Conservation (phyloP, 306 rosid genomes). For the Astragalus membranaceus region DNA sequence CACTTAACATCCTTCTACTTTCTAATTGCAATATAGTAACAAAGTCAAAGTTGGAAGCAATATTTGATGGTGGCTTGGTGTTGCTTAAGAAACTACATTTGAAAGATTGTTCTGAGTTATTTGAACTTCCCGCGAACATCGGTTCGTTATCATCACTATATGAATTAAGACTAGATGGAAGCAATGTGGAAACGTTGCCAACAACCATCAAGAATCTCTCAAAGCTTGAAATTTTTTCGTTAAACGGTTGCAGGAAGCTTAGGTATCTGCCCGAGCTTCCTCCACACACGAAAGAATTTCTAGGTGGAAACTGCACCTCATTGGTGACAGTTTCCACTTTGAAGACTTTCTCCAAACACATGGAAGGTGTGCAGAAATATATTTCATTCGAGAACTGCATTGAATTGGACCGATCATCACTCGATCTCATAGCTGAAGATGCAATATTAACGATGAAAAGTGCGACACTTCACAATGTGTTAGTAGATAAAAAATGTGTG, state of each 20-base stretch:
- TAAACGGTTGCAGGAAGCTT: not conserved
- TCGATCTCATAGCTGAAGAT: not conserved
- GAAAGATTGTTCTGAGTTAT: not conserved
- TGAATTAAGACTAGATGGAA: not conserved
- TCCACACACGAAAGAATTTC: not conserved
- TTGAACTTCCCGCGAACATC: slow-evolving; percentile 7
- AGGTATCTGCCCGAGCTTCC: slow-evolving; percentile 27
- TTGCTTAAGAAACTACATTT: not conserved
- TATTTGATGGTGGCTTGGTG: not conserved
- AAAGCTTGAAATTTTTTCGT: not conserved
- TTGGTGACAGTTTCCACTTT: not conserved
- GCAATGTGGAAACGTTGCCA: not conserved
- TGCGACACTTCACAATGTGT: not conserved
- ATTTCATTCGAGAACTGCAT: not conserved
- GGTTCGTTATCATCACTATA: not conserved
- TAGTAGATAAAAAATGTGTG: not conserved
- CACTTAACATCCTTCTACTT: not conserved
- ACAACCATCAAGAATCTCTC: not conserved
- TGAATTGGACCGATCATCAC: not conserved
- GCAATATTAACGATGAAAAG: too few species aligned
- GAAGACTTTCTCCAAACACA: not conserved
- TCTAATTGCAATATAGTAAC: not conserved
- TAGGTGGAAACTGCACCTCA: slow-evolving; percentile 7
- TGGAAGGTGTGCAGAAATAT: not conserved
- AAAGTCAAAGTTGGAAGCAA: not conserved